Percentiles rank a stretch among this genome's conserved stretches.
These are phyloP conservation scores for Tricholoma hemisulphureum DNA, from an alignment of 768 basidiomycete genomes.

Conservation along the genomic window DNA sequence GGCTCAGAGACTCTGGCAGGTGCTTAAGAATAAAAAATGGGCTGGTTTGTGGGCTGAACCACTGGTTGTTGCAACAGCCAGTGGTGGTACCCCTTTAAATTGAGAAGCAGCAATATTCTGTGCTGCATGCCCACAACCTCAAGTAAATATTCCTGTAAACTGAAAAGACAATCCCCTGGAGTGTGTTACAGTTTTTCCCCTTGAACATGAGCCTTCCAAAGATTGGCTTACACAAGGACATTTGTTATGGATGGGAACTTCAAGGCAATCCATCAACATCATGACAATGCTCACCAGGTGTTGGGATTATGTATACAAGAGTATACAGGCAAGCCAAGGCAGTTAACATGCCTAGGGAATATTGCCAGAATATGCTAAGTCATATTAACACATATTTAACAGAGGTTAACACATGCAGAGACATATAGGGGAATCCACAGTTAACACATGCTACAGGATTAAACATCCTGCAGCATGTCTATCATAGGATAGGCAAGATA, in stretches of 20 bases:
- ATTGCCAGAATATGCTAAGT: too few species aligned
- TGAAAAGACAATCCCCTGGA: conserved; percentile 14
- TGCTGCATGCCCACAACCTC: conserved; percentile 26
- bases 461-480: too few species aligned
- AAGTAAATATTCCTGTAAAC: conserved; percentile 20
- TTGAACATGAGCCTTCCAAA: neutral
- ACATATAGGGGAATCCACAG: too few species aligned
- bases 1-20: conserved; percentile 12
- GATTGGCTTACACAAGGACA: neutral
- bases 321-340: too few species aligned
- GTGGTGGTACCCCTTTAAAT: neutral
- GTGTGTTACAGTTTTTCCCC: too few species aligned
- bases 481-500: too few species aligned
- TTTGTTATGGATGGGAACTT: conserved; percentile 19
- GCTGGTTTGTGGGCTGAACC: conserved; percentile 7
- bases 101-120: conserved; percentile 19
- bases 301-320: too few species aligned
- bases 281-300: neutral
- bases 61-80: too few species aligned
- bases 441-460: too few species aligned
- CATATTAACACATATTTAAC: too few species aligned
- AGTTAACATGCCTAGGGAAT: too few species aligned
- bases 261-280: conserved; percentile 14
- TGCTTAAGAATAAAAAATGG: conserved; percentile 14
- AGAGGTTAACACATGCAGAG: too few species aligned